Percentiles rank a stretch among this genome's conserved stretches.
Evolutionary conservation across 768 basidiomycete genomes (phyloP).

Genomic region (Pluteus cervinus): DNA sequence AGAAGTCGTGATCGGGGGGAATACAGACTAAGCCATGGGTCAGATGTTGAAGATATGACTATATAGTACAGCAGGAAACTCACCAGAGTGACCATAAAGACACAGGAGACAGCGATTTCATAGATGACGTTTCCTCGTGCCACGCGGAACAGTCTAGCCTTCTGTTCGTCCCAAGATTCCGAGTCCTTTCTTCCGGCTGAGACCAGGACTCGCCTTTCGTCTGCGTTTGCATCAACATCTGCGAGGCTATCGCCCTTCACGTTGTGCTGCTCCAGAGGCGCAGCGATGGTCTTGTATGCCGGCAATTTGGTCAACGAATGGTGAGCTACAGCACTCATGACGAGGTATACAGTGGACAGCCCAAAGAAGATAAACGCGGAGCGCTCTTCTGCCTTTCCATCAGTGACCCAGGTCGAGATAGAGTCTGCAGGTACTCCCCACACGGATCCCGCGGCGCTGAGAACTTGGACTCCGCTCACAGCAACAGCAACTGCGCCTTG

Average conservation of each 20-base stretch:
- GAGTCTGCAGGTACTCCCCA: slow-evolving; percentile 31
- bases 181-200: slow-evolving; percentile 19
- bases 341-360: slow-evolving; percentile 61
- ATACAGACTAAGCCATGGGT: too few species aligned
- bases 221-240: slow-evolving; percentile 14
- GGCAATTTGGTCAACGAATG: slow-evolving; percentile 52
- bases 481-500: slow-evolving; percentile 83
- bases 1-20: slow-evolving; percentile 79
- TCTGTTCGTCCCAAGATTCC: slow-evolving; percentile 27
- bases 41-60: too few species aligned
- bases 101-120: slow-evolving; percentile 69
- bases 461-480: slow-evolving; percentile 70
- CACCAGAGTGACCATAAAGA: slow-evolving; percentile 78
- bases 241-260: slow-evolving; percentile 12
- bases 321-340: slow-evolving; percentile 48
- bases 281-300: slow-evolving; percentile 49
- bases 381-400: slow-evolving; percentile 52
- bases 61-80: slow-evolving; percentile 17
- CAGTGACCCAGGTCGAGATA: slow-evolving; percentile 19
- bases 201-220: slow-evolving; percentile 32
- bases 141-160: slow-evolving; percentile 41
- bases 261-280: slow-evolving; percentile 33
- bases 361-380: slow-evolving; percentile 73
- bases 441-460: slow-evolving; percentile 56
- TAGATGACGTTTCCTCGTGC: slow-evolving; percentile 62